Conservation (phyloP, 2,329 filamentous ascomycete species). For the Calonectria henricotiae region DNA sequence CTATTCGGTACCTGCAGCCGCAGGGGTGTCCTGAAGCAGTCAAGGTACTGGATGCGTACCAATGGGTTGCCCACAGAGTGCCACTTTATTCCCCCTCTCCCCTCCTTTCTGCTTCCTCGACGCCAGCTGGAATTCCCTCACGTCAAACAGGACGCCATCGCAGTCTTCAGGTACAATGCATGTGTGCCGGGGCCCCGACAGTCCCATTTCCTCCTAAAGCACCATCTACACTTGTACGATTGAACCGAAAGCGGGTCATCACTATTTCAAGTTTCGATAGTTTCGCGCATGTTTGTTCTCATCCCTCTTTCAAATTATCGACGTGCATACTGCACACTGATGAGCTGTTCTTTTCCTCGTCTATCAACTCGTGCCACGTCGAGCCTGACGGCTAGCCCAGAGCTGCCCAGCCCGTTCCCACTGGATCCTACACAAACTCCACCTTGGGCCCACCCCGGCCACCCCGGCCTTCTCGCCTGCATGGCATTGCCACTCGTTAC, state of each 20-base stretch:
- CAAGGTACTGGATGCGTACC: not conserved
- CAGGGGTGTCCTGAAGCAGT: constrained; percentile 8
- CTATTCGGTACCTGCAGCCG: constrained; percentile 36
- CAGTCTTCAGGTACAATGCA: not conserved
- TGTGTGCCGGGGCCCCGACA: not conserved
- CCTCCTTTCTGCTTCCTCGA: not conserved
- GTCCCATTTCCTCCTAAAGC: too few relatives aligned
- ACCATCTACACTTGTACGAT: not conserved
- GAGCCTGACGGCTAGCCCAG: constrained; percentile 47
- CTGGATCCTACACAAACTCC: constrained; percentile 42
- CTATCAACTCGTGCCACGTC: constrained; percentile 52
- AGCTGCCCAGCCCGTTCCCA: constrained; percentile 48
- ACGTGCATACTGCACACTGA: not conserved
- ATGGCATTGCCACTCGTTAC: not conserved
- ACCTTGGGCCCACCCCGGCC: constrained; percentile 35
- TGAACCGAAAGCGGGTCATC: not conserved
- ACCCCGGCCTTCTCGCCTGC: constrained; percentile 26
- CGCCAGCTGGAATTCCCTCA: constrained; percentile 34
- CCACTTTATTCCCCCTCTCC: constrained; percentile 19
- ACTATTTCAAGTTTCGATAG: not conserved
- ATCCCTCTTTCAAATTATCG: not conserved
- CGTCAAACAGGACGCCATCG: not conserved
- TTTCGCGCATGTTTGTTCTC: too few relatives aligned
- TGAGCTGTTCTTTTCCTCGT: constrained; percentile 28
- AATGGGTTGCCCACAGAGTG: constrained; percentile 1